These are phyloP conservation scores for Capsicum baccatum DNA, from an alignment of 257 asterid species.

Conservation along the genomic window DNA sequence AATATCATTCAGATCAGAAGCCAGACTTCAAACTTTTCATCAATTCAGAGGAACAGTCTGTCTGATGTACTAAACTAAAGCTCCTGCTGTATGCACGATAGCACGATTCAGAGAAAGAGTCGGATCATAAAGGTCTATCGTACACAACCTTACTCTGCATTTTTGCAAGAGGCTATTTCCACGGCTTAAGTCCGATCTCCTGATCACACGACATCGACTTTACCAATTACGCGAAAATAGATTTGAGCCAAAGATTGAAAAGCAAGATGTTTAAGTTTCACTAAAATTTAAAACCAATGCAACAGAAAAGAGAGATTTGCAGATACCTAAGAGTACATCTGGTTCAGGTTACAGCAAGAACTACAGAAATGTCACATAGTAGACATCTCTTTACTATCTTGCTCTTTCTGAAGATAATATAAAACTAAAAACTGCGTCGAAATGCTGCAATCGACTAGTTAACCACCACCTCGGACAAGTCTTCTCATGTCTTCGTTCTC, in stretches of 20 bases:
- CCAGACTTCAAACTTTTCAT: too few species aligned
- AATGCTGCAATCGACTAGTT: neutral
- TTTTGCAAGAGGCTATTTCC: too few species aligned
- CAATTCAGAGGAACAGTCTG: too few species aligned
- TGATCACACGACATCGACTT: too few species aligned
- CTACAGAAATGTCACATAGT: slow-evolving; percentile 21
- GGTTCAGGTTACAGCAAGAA: slow-evolving; percentile 13
- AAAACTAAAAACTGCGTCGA: neutral
- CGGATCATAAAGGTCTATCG: too few species aligned
- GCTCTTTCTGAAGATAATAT: slow-evolving; percentile 13
- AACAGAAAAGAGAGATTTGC: neutral
- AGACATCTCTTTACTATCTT: neutral
- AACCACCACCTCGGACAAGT: slow-evolving; percentile 37
- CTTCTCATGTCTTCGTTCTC: slow-evolving; percentile 58
- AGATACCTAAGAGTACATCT: slow-evolving; percentile 15
- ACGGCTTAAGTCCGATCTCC: too few species aligned
- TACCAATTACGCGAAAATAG: neutral
- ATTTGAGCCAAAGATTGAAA: neutral
- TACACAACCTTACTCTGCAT: too few species aligned
- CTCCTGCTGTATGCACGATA: too few species aligned
- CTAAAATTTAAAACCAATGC: neutral
- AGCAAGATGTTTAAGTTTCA: neutral
- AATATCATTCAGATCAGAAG: too few species aligned
- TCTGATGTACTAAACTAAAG: too few species aligned
- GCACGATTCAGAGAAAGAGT: too few species aligned